A percentile compares a stretch with the other conserved stretches of the same genome.
Conservation (phyloP, 306 rosid species). For the Dryas alaskensis region DNA sequence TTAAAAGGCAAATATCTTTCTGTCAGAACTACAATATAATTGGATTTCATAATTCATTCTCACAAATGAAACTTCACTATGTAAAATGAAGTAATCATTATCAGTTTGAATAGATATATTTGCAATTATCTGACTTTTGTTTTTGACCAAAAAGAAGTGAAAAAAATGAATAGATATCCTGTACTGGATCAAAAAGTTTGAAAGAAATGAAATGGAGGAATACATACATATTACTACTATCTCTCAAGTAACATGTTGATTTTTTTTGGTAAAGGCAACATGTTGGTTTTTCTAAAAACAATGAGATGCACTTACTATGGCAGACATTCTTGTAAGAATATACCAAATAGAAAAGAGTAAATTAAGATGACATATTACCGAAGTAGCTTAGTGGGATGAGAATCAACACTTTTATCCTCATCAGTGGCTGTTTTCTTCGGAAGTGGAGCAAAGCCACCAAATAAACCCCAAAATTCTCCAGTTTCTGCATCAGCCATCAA, state of each 20-base stretch:
- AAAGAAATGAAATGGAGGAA: not conserved
- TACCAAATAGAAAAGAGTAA: slow-evolving; percentile 18
- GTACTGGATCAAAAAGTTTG: not conserved
- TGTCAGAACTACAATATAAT: slow-evolving; percentile 18
- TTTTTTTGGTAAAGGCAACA: not conserved
- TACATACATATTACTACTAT: not conserved
- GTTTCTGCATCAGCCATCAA: slow-evolving; percentile 93
- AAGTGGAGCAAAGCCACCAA: slow-evolving; percentile 99
- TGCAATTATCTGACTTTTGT: not conserved
- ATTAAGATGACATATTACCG: slow-evolving; percentile 53
- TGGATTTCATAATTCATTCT: slow-evolving; percentile 21
- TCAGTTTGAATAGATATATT: not conserved
- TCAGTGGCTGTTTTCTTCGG: slow-evolving; percentile 67
- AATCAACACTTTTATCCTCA: slow-evolving; percentile 52
- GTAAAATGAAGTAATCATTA: not conserved
- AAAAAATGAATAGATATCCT: not conserved
- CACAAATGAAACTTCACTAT: slow-evolving; percentile 20
- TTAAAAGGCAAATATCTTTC: slow-evolving; percentile 37
- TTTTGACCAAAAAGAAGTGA: not conserved
- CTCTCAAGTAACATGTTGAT: slow-evolving; percentile 16
- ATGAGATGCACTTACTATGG: not conserved
- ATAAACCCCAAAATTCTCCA: slow-evolving; percentile 96
- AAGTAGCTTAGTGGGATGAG: slow-evolving; percentile 65
- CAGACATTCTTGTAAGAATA: slow-evolving; percentile 9
- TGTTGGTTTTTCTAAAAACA: slow-evolving; percentile 5